Percentiles rank a stretch among this genome's conserved stretches.
Evolutionary conservation across 495 filamentous ascomycete genomes (phyloP).

Genomic region (Clohesyomyces aquaticus): DNA sequence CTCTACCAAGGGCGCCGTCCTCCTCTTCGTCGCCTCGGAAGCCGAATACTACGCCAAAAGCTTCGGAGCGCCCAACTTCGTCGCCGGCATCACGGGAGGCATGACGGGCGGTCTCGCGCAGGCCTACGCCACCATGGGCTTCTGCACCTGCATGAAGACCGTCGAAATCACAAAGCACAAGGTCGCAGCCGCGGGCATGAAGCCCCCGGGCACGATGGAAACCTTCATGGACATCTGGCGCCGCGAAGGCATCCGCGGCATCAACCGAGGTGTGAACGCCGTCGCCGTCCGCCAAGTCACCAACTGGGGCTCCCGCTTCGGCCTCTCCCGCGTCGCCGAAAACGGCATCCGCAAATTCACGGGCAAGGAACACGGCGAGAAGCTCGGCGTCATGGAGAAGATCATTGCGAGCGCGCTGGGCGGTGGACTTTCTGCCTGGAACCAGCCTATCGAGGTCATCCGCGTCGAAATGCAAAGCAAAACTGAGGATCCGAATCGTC

Average conservation of each 20-base stretch:
- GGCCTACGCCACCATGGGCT: slow-evolving; percentile 99
- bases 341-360: slow-evolving; percentile 79
- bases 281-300: slow-evolving; percentile 98
- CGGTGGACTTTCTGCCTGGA: slow-evolving; percentile 95
- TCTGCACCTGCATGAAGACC: slow-evolving; percentile 99
- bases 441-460: slow-evolving; percentile 99
- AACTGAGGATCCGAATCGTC: slow-evolving; percentile 94
- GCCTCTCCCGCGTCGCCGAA: slow-evolving; percentile 87
- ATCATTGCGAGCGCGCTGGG: slow-evolving; percentile 84
- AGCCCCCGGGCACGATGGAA: slow-evolving; percentile 82
- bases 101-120: slow-evolving; percentile 95
- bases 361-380: slow-evolving; percentile 76
- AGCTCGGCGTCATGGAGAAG: slow-evolving; percentile 81
- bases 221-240: slow-evolving; percentile 98
- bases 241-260: slow-evolving; percentile 89
- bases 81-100: slow-evolving; percentile 85
- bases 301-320: slow-evolving; percentile 98
- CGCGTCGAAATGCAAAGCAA: slow-evolving; percentile 99
- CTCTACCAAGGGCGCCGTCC: slow-evolving; percentile 97
- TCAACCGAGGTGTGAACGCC: slow-evolving; percentile 98
- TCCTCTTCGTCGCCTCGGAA: slow-evolving; percentile 98
- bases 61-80: slow-evolving; percentile 82
- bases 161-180: slow-evolving; percentile 99
- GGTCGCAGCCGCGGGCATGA: slow-evolving; percentile 77
- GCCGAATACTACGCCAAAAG: slow-evolving; percentile 88